Conservation (phyloP, 495 filamentous ascomycete species). For the Neurospora tetraspora region DNA sequence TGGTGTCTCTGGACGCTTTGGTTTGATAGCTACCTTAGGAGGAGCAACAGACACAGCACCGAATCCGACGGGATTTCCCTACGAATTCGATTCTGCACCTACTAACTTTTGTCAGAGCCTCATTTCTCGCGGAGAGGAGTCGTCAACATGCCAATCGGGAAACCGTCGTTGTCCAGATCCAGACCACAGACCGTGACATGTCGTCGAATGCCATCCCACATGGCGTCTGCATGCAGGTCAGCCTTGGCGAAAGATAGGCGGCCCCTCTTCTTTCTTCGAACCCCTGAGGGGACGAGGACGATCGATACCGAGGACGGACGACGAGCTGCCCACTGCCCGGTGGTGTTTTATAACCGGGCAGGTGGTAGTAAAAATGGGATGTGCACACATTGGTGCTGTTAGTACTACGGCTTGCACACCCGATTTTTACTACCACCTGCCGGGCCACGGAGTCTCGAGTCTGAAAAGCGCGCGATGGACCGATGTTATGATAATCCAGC, state of each 20-base stretch:
- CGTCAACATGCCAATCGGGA: neutral
- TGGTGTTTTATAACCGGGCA: neutral
- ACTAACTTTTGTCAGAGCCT: neutral
- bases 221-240: neutral
- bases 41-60: neutral
- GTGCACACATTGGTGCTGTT: no score
- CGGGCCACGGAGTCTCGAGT: neutral
- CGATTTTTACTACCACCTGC: no score
- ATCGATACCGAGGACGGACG: no score
- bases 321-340: neutral
- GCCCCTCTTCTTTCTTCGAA: neutral
- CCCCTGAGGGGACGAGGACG: neutral
- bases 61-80: neutral
- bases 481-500: neutral
- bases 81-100: neutral
- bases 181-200: neutral
- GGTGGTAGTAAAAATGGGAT: no score
- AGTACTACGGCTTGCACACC: no score
- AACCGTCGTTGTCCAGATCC: neutral
- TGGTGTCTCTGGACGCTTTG: neutral
- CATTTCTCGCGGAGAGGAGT: neutral
- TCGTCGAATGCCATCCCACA: neutral
- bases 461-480: neutral
- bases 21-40: neutral
- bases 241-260: neutral